A percentile compares a stretch with the other conserved stretches of the same genome.
Conservation (phyloP, 1,284 basidiomycete genomes). For the Bondarzewia mesenterica region DNA sequence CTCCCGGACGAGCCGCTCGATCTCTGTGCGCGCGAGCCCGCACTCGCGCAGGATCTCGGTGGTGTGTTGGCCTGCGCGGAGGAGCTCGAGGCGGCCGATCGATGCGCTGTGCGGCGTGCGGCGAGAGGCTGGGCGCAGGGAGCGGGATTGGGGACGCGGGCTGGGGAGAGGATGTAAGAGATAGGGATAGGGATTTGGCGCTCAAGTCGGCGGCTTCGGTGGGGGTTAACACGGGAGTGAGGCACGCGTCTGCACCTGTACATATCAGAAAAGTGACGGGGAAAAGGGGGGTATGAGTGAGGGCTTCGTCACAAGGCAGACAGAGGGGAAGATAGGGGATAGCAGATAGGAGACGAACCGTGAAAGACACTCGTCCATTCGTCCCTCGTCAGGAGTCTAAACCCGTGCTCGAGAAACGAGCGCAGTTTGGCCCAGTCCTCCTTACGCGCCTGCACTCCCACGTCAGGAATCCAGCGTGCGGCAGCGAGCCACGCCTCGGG, state of each 20-base stretch:
- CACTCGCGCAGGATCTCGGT: conserved; percentile 37
- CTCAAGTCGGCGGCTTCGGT: conserved; percentile 45
- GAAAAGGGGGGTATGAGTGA: background rate
- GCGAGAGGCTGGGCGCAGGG: conserved; percentile 10
- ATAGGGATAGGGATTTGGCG: conserved; percentile 17
- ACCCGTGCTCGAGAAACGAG: conserved; percentile 55
- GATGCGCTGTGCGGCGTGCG: conserved; percentile 10
- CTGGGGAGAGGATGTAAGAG: conserved; percentile 30
- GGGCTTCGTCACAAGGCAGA: background rate
- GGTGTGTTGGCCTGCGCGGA: conserved; percentile 47
- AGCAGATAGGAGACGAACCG: conserved; percentile 21
- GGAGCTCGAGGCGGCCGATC: conserved; percentile 10
- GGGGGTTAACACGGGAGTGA: conserved; percentile 64
- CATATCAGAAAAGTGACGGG: background rate
- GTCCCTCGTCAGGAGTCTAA: conserved; percentile 51
- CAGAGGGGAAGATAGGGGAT: background rate
- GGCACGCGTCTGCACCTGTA: conserved; percentile 69
- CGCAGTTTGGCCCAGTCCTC: conserved; percentile 55
- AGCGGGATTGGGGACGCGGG: conserved; percentile 25
- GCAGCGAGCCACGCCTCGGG: conserved; percentile 23
- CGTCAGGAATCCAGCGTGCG: conserved; percentile 41
- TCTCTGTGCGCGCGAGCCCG: conserved; percentile 31
- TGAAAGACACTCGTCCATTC: conserved; percentile 67
- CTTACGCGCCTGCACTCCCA: conserved; percentile 40
- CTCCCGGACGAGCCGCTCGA: conserved; percentile 27